Percentiles rank a stretch among this genome's conserved stretches.
phyloP scores from a whole-genome alignment of 352 stramenopile genomes.

The Globisporangium camurandrum region DNA sequence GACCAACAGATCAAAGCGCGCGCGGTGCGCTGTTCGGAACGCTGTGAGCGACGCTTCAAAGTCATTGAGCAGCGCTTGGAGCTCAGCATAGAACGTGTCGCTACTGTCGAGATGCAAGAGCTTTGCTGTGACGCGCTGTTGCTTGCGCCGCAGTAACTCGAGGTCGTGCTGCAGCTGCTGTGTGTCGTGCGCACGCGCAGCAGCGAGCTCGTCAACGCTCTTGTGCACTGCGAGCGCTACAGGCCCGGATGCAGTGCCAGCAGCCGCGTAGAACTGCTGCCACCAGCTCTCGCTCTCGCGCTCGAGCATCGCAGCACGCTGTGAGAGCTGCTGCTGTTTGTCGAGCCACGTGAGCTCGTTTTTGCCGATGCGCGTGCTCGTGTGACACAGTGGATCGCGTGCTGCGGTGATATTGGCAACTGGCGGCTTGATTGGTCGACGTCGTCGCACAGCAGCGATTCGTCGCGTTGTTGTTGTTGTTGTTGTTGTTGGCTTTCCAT shows the following conservation, averaged over 20 bases:
- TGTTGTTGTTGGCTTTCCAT: no score
- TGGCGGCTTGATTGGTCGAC: background rate
- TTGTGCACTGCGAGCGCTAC: constrained; percentile 28
- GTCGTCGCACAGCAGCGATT: constrained; percentile 22
- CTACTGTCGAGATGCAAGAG: constrained; percentile 44
- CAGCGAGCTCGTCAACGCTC: constrained; percentile 28
- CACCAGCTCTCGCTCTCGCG: constrained; percentile 46
- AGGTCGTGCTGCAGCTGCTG: constrained; percentile 31
- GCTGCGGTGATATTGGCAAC: background rate
- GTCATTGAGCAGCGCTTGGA: constrained; percentile 43
- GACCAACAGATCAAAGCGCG: constrained; percentile 34
- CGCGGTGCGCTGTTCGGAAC: constrained; percentile 29
- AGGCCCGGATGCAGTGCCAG: constrained; percentile 11
- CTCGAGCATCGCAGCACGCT: constrained; percentile 31
- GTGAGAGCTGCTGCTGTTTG: constrained; percentile 46
- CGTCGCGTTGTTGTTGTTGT: background rate
- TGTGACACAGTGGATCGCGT: background rate
- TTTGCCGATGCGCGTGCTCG: constrained; percentile 14
- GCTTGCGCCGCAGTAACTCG: constrained; percentile 18
- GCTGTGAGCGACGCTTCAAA: constrained; percentile 33
- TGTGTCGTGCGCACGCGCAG: constrained; percentile 18
- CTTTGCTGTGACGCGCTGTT: constrained; percentile 25
- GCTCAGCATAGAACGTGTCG: constrained; percentile 29
- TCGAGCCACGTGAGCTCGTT: constrained; percentile 52
- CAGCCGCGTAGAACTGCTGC: constrained; percentile 36